These are phyloP conservation scores for Beauveria rudraprayagi DNA, from an alignment of 2,329 filamentous ascomycete species.

Conservation along the genomic window DNA sequence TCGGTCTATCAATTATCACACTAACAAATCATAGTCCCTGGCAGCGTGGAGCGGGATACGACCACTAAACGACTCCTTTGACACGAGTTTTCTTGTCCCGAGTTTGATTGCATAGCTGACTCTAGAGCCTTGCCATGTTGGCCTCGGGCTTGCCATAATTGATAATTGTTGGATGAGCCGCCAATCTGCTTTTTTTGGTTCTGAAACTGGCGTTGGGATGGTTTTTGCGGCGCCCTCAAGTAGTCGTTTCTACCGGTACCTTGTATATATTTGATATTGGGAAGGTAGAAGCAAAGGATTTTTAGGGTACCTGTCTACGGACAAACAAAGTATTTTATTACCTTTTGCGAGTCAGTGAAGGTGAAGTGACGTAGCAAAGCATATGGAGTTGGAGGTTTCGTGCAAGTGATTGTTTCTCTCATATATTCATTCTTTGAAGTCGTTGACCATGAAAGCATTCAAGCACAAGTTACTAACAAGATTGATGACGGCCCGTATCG, in stretches of 20 bases:
- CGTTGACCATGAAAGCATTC: too few species aligned
- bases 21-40: conserved; percentile 29
- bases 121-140: background rate
- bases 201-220: background rate
- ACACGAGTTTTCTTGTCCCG: conserved; percentile 8
- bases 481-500: too few species aligned
- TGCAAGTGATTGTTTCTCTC: too few species aligned
- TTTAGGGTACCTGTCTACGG: background rate
- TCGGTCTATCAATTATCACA: background rate
- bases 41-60: conserved; percentile 39
- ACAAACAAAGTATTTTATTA: background rate
- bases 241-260: background rate
- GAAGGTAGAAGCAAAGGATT: background rate
- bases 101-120: conserved; percentile 1
- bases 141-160: background rate
- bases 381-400: too few species aligned
- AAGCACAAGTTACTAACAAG: too few species aligned
- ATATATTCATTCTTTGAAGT: too few species aligned
- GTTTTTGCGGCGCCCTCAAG: background rate
- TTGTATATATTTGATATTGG: conserved; percentile 8
- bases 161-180: background rate
- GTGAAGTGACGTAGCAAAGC: too few species aligned
- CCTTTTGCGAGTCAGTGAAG: background rate
- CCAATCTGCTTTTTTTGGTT: conserved; percentile 1
- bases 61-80: conserved; percentile 19